Evolutionary conservation across 192 early-diverging fungal genomes (phyloP).

Genomic region (Coemansia sp.): DNA sequence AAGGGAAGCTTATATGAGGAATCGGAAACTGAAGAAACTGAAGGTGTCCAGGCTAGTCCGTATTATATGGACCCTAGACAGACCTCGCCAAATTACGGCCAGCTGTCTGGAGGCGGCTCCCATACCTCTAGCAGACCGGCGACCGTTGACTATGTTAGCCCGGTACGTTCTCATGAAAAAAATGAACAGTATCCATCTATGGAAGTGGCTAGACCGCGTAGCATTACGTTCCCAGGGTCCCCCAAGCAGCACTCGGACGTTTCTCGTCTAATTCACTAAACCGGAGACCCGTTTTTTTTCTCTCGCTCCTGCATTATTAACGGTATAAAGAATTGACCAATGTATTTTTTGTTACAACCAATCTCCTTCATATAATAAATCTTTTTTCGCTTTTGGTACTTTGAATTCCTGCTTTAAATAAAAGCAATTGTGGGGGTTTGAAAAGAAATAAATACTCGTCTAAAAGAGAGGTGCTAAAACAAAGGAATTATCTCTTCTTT

Average conservation of each 20-base stretch:
- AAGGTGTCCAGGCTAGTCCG: not conserved
- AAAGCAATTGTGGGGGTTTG: no score
- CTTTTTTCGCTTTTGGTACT: no score
- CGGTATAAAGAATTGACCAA: not conserved
- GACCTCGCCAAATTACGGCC: not conserved
- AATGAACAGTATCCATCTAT: not conserved
- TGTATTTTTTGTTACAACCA: not conserved
- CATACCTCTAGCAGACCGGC: not conserved
- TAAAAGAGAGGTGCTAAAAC: no score
- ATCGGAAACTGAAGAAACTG: not conserved
- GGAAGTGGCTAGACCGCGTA: constrained; percentile 15
- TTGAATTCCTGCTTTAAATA: no score
- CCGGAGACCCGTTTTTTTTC: not conserved
- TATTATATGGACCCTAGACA: not conserved
- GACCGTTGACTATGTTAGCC: not conserved
- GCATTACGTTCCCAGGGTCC: constrained; percentile 25
- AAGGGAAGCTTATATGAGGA: not conserved
- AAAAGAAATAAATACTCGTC: no score
- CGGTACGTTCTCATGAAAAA: not conserved
- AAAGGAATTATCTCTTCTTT: no score
- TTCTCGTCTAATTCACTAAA: constrained; percentile 29
- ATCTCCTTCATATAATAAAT: not conserved
- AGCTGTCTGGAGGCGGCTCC: not conserved
- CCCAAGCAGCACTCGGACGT: constrained; percentile 25
- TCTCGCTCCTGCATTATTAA: not conserved